Evolutionary conservation across 345 rosid genomes (phyloP), one percentile per base, ranked within the genome.

Genomic region (Barbarea vulgaris): DNA sequence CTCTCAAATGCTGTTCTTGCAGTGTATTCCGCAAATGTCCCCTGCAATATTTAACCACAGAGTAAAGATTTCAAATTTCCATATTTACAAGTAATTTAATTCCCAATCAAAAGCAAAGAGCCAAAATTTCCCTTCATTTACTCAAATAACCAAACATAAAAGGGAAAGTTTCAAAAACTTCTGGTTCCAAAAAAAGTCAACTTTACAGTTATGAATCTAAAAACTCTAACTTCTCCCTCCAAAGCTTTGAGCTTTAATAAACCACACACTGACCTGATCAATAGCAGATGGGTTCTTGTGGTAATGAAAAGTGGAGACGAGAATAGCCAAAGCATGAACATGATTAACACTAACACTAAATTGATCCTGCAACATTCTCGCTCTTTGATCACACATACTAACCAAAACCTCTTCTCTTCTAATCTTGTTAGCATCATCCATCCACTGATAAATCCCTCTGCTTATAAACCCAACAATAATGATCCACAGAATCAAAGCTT

Each of bases 331-430:
- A 67, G 97, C 99, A 67, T 95, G 99, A 50, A 95, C 97, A 85
- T 95, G 99, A 70, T 95, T 95, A 62, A 91, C 99, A 79, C 97
- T 91, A 74, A 95, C 99, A 85, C 79, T 89, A 72, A 95, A 95
- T 64, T 89, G 99, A 84, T 95, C 99, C 72, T 95, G 97, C 84
- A 95, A 77, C 97, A 95, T 95, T 69, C 99, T 85, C 0, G 99
- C 97, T 79, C 99, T 84, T 69, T 90, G 92, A 77, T 95, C 97
- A 83, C 99, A 95, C 99, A 92, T 95, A 69, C 91, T 87, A 6
- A 80, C 84, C 79, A 95, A 56, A 15, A 82, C 88, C 53, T 95
- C 99, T 75, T 84, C 83, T 80, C 97, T 90, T 80, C 90, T 80
- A 61, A 85, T 83, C 75, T 86, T 90, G 60, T 80, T 83, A 17